Percentiles rank a stretch among this genome's conserved stretches.
These are phyloP conservation scores for Tagetes patula DNA, from an alignment of 129 eudicot genomes.

Conservation along the genomic window DNA sequence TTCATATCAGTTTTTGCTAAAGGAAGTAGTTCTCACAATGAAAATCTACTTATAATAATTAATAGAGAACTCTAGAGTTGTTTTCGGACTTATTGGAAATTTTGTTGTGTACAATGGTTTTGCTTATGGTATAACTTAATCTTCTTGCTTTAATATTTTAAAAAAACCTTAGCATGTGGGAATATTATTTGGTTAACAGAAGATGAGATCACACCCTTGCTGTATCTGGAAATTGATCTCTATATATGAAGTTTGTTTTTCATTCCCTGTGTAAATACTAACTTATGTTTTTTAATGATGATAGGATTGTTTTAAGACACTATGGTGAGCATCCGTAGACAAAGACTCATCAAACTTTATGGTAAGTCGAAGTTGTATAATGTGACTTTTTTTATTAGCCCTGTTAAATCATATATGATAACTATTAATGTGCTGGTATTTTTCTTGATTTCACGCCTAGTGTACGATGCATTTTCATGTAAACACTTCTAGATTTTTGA, in stretches of 20 bases:
- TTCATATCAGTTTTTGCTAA: neutral
- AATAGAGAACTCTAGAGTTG: neutral
- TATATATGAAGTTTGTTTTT: neutral
- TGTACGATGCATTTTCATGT: neutral
- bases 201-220: neutral
- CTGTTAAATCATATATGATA: slow-evolving; percentile 1
- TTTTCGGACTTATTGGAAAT: neutral
- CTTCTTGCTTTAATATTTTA: no score
- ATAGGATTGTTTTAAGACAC: slow-evolving; percentile 36
- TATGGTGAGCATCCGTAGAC: slow-evolving; percentile 99
- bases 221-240: neutral
- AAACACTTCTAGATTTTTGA: neutral
- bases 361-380: slow-evolving; percentile 41
- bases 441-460: neutral
- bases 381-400: neutral
- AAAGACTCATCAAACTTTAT: slow-evolving; percentile 74
- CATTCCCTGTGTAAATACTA: neutral
- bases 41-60: neutral
- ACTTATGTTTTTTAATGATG: slow-evolving; percentile 14
- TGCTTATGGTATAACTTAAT: slow-evolving; percentile 1
- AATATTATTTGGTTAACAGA: no score
- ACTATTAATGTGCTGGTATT: neutral
- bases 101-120: slow-evolving; percentile 4
- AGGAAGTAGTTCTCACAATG: neutral
- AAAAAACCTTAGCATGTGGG: no score